Evolutionary conservation across 345 rosid genomes (phyloP), one percentile per base, ranked within the genome.

Genomic region (Laguncularia racemosa): DNA sequence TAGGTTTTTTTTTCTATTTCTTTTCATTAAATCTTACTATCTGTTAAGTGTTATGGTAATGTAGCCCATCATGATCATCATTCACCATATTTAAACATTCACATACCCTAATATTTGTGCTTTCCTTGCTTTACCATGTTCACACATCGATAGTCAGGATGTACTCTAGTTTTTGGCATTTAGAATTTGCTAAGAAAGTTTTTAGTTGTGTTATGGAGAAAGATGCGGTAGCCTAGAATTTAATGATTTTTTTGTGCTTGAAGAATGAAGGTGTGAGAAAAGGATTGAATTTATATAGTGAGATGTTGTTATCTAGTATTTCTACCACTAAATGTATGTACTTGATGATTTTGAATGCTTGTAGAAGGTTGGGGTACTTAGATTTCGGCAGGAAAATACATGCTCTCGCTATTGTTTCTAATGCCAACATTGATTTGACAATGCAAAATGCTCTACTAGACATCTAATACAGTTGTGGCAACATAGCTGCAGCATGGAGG

Each of bases 121-220:
- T n/a, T n/a, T n/a, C n/a, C n/a, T n/a, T n/a, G n/a, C n/a, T n/a
- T n/a, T n/a, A n/a, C 23, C 71, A 76, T 67, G 75, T 92, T 48
- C 88, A 86, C 69, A 89, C 97, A 8, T 81, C 97, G 4, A 60
- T 89, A 65, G 75, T 92, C 5, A 84, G 97, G 17, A 81, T 84
- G 91, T 83, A 84, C 60, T 81, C 81, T 2, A 73, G 68, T 60
- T 78, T 82, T 11, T 80, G 88, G 66, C 88, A 89, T 64, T 51
- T 84, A 58, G 83, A 64, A 38, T 92, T 91, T 0, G 86, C 89
- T 0, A 26, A 52, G 50, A 71, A 61, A 21, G 74, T 80, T 49
- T 92, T 92, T 61, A 64, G 58, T 16, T 60, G 52, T 68, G 71
- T 77, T 15, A 68, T 56, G 7, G 73, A 61, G 28, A 83, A 83